A percentile compares a stretch with the other conserved stretches of the same genome.
These are phyloP conservation scores for Periglandula ipomoeae DNA, from an alignment of 2,329 filamentous ascomycete genomes.

Conservation along the genomic window DNA sequence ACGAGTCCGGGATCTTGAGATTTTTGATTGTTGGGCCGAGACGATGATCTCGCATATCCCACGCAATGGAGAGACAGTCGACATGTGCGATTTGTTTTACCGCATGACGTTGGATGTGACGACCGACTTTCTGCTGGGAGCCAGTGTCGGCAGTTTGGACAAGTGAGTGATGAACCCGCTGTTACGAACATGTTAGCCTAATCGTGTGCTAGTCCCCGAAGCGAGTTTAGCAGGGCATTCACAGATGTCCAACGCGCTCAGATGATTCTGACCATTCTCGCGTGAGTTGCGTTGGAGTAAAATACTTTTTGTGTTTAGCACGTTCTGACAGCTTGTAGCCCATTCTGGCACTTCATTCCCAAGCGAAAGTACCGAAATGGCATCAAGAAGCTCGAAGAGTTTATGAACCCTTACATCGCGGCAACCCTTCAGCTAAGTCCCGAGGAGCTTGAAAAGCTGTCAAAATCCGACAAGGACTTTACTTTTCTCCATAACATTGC, in stretches of 20 bases:
- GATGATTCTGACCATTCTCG: constrained; percentile 13
- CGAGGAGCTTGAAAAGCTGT: constrained; percentile 59
- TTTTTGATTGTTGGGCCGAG: constrained; percentile 48
- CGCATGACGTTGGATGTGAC: constrained; percentile 1
- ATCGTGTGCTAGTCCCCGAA: constrained; percentile 32
- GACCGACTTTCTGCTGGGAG: neutral
- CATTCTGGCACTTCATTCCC: constrained; percentile 55
- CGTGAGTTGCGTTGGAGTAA: constrained; percentile 6
- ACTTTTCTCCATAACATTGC: constrained; percentile 85
- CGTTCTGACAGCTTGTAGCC: constrained; percentile 35
- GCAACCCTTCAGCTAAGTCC: constrained; percentile 58
- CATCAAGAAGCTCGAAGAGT: constrained; percentile 62
- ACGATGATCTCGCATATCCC: constrained; percentile 5
- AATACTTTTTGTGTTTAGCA: no score
- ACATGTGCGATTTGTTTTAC: constrained; percentile 4
- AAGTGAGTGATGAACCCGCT: constrained; percentile 19
- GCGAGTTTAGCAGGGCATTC: constrained; percentile 73
- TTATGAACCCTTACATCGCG: constrained; percentile 72
- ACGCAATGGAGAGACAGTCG: neutral
- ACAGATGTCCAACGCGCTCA: constrained; percentile 69
- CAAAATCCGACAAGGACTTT: constrained; percentile 63
- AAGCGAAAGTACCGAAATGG: constrained; percentile 52
- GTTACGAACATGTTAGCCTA: no score
- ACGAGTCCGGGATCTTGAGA: constrained; percentile 69
- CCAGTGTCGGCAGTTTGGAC: constrained; percentile 13